These are phyloP conservation scores for Nemania sp. DNA, from an alignment of 2,329 filamentous ascomycete genomes.

Conservation along the genomic window DNA sequence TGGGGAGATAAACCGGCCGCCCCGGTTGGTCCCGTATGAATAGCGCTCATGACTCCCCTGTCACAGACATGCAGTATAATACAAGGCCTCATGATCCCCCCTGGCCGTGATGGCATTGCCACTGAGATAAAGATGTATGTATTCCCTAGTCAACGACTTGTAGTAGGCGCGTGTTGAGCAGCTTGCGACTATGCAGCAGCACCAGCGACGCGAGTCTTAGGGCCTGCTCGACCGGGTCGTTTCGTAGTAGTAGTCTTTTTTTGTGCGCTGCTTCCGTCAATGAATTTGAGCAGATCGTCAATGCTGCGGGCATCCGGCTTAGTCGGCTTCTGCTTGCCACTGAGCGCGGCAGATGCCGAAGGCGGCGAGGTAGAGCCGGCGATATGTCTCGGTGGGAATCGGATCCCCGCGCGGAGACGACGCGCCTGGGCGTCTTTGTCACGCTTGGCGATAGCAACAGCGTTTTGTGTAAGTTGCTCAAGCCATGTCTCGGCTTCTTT, in stretches of 20 bases:
- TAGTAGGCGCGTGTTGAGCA: neutral
- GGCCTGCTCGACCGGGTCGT: conserved; percentile 57
- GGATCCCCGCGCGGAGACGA: conserved; percentile 70
- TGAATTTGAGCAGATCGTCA: conserved; percentile 91
- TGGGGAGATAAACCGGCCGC: neutral
- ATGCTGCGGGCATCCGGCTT: conserved; percentile 76
- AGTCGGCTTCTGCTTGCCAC: conserved; percentile 38
- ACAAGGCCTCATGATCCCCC: neutral
- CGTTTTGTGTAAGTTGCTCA: conserved; percentile 93
- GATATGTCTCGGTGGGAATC: conserved; percentile 67
- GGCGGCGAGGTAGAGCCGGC: conserved; percentile 56
- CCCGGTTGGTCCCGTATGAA: conserved; percentile 3
- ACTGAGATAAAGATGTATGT: neutral
- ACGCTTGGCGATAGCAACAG: conserved; percentile 91
- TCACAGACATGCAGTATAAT: conserved; percentile 15
- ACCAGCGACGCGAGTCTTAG: conserved; percentile 55
- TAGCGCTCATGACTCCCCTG: neutral
- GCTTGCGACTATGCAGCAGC: conserved; percentile 10
- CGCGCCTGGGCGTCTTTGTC: conserved; percentile 83
- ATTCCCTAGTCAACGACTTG: neutral
- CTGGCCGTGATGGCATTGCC: neutral
- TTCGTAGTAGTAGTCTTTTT: conserved; percentile 62
- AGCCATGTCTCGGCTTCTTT: conserved; percentile 98
- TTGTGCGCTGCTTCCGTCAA: conserved; percentile 73
- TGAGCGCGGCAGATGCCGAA: conserved; percentile 42